A percentile compares a stretch with the other conserved stretches of the same genome.
Evolutionary conservation across 192 early-diverging fungal genomes (phyloP).

Genomic region (Backusella mclennaniae): DNA sequence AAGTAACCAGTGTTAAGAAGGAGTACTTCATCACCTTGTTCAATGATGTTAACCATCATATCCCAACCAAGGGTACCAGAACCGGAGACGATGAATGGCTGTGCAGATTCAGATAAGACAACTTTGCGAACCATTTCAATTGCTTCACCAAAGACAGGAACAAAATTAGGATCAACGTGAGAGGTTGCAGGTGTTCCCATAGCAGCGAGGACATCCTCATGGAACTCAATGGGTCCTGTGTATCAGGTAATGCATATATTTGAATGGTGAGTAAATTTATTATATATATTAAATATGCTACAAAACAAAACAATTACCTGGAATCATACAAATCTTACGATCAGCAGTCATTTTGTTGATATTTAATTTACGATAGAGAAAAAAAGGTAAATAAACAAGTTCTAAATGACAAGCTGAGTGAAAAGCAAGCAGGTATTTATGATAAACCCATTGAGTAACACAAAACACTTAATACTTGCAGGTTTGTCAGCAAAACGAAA

Average conservation of each 20-base stretch:
- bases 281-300: not conserved
- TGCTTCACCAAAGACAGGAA: constrained; percentile 80
- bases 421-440: not conserved
- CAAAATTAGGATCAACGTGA: constrained; percentile 91
- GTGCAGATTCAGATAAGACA: constrained; percentile 74
- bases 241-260: not conserved
- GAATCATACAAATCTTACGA: constrained; percentile 93
- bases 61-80: constrained; percentile 98
- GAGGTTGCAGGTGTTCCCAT: constrained; percentile 89
- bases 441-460: not conserved
- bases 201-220: constrained; percentile 76
- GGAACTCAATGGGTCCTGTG: constrained; percentile 92
- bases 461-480: constrained; percentile 14
- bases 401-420: not conserved
- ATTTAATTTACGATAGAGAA: not conserved
- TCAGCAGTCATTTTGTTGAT: constrained; percentile 19
- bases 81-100: constrained; percentile 93
- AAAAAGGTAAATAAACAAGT: not conserved
- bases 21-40: constrained; percentile 85
- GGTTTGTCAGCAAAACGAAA: constrained; percentile 3
- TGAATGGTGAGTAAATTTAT: not conserved
- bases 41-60: constrained; percentile 89
- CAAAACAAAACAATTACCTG: constrained; percentile 49
- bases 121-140: constrained; percentile 83
- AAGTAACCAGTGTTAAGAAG: constrained; percentile 94